These are phyloP conservation scores for Aspergillus japonicus DNA, from an alignment of 2,329 filamentous ascomycete genomes.

Conservation along the genomic window DNA sequence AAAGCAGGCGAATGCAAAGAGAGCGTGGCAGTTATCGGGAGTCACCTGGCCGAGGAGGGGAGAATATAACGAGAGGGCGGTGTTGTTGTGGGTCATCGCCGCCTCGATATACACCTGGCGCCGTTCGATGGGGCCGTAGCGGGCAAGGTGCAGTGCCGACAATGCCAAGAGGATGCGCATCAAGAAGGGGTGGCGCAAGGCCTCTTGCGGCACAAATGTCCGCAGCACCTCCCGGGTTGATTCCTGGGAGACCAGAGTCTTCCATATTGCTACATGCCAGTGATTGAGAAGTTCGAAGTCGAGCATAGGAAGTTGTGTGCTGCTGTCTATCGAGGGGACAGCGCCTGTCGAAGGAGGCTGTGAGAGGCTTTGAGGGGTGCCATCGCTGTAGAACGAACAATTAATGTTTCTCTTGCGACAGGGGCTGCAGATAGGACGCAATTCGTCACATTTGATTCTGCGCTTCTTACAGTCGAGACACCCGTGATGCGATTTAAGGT, in stretches of 20 bases:
- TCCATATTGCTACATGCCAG: conserved; percentile 12
- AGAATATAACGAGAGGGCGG: conserved; percentile 9
- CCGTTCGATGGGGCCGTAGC: neutral
- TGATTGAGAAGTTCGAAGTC: conserved; percentile 17
- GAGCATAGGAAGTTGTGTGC: conserved; percentile 5
- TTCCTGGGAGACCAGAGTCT: neutral
- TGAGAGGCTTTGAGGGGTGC: neutral
- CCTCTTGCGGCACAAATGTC: conserved; percentile 8
- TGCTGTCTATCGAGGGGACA: neutral
- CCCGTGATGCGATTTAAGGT: conserved; percentile 14
- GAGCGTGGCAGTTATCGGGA: conserved; percentile 12
- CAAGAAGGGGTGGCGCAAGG: conserved; percentile 9
- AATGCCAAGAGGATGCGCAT: conserved; percentile 17
- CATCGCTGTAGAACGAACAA: conserved; percentile 8
- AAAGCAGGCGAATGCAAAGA: conserved; percentile 15
- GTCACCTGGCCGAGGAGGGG: conserved; percentile 11
- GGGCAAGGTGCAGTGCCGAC: conserved; percentile 10
- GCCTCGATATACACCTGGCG: conserved; percentile 4
- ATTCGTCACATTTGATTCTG: conserved; percentile 18
- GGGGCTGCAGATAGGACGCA: conserved; percentile 11
- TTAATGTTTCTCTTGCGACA: conserved; percentile 8
- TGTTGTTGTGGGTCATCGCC: conserved; percentile 13
- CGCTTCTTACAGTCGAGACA: conserved; percentile 17
- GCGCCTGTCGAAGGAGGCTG: too few species aligned
- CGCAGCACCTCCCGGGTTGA: conserved; percentile 7